phyloP scores from a whole-genome alignment of 306 rosid genomes.

The Pterocarpus macrocarpus region DNA sequence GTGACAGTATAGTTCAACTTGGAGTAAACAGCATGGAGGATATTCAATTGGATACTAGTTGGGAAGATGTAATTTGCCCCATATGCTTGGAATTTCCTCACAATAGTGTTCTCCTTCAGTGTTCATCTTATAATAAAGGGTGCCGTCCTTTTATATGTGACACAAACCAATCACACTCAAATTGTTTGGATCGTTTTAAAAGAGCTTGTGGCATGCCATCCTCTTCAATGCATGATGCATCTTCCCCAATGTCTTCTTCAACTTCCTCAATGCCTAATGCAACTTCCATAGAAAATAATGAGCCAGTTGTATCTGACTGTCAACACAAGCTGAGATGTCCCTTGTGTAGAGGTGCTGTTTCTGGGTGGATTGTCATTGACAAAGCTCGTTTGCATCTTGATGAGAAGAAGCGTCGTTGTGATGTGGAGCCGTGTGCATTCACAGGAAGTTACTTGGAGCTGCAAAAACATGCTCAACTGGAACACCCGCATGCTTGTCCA shows the following conservation, averaged over 20 bases:
- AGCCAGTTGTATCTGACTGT: slow-evolving; percentile 58
- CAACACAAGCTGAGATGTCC: slow-evolving; percentile 76
- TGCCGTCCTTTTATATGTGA: slow-evolving; percentile 93
- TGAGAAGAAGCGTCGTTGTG: slow-evolving; percentile 87
- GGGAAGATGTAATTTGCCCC: slow-evolving; percentile 85
- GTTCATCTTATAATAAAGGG: slow-evolving; percentile 83
- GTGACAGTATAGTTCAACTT: slow-evolving; percentile 10
- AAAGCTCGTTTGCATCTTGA: slow-evolving; percentile 77
- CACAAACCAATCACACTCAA: slow-evolving; percentile 85
- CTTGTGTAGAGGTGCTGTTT: slow-evolving; percentile 91
- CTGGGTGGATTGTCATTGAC: slow-evolving; percentile 83
- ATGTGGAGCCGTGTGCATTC: slow-evolving; percentile 72
- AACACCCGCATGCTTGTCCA: slow-evolving; percentile 91
- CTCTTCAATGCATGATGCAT: slow-evolving; percentile 55
- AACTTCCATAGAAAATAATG: slow-evolving; percentile 49
- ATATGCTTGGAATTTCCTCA: slow-evolving; percentile 97
- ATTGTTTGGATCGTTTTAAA: slow-evolving; percentile 93
- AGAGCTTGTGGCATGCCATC: slow-evolving; percentile 67
- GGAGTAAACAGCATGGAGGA: slow-evolving; percentile 50
- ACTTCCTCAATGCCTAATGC: slow-evolving; percentile 29
- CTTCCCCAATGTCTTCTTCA: slow-evolving; percentile 8
- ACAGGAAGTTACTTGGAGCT: slow-evolving; percentile 82
- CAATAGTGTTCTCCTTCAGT: slow-evolving; percentile 86
- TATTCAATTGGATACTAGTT: slow-evolving; percentile 61
- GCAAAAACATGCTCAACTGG: slow-evolving; percentile 79